These are phyloP conservation scores for Pythium biforme DNA, from an alignment of 352 stramenopile genomes.

Conservation along the genomic window DNA sequence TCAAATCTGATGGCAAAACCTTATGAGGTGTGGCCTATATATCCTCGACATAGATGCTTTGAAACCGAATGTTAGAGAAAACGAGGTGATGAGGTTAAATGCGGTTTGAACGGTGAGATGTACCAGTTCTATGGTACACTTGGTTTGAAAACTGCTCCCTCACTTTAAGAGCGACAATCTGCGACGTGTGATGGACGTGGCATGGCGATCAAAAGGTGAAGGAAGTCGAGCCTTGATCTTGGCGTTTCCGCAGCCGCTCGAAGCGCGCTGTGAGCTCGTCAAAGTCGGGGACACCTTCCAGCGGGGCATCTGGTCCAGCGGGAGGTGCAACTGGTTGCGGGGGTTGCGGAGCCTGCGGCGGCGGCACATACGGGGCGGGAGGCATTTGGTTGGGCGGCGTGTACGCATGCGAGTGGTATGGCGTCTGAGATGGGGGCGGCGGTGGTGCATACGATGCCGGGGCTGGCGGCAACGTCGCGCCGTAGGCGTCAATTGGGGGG, in stretches of 20 bases:
- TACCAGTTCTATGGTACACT: conserved; percentile 22
- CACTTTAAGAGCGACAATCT: too few relatives aligned
- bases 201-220: conserved; percentile 59
- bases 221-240: conserved; percentile 50
- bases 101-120: conserved; percentile 18
- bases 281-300: conserved; percentile 80
- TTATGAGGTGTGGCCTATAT: too few relatives aligned
- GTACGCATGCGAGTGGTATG: conserved; percentile 14
- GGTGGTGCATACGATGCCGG: too few relatives aligned
- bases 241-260: conserved; percentile 80
- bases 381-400: conserved; percentile 4
- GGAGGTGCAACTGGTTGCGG: conserved; percentile 5
- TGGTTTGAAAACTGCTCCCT: too few relatives aligned
- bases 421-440: background rate
- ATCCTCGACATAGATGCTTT: too few relatives aligned
- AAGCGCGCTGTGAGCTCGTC: conserved; percentile 94
- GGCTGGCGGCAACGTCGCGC: background rate
- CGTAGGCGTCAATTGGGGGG: conserved; percentile 17
- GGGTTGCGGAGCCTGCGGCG: conserved; percentile 6
- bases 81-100: conserved; percentile 26
- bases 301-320: conserved; percentile 4
- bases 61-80: conserved; percentile 21
- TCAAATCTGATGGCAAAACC: background rate
- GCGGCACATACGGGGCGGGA: conserved; percentile 3
- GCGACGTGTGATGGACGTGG: conserved; percentile 20